Percentiles rank a stretch among this genome's conserved stretches.
phyloP scores from a whole-genome alignment of 495 filamentous ascomycete species.

The Bombardia bombarda region DNA sequence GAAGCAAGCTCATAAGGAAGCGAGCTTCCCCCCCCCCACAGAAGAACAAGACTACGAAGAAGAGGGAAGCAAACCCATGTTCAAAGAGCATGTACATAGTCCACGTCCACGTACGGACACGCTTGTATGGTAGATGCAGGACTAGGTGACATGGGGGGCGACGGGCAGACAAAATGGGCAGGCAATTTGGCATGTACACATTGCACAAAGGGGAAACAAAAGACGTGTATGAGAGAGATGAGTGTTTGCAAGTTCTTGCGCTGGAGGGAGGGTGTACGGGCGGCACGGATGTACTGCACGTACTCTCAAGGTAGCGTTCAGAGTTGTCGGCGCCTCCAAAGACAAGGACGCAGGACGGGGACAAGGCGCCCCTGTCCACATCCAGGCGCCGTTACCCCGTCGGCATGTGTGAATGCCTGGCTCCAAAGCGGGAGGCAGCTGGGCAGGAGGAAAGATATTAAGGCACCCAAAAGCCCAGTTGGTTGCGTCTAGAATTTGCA shows the following conservation, averaged over 20 bases:
- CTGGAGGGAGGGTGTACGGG: conserved; percentile 11
- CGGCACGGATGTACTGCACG: conserved; percentile 16
- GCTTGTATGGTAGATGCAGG: neutral
- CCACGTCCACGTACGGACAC: neutral
- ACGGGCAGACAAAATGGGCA: neutral
- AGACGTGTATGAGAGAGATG: no score
- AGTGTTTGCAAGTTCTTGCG: no score
- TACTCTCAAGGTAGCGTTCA: no score
- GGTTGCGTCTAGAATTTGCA: conserved; percentile 12
- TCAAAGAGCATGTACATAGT: neutral
- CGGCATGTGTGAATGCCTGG: conserved; percentile 7
- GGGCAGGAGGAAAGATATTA: conserved; percentile 7
- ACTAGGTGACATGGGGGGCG: neutral
- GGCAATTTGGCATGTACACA: neutral
- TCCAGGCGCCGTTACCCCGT: conserved; percentile 6
- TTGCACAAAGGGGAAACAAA: neutral
- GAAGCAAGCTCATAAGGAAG: conserved; percentile 2
- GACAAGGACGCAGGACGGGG: no score
- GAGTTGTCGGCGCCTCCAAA: no score
- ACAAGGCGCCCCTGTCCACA: conserved; percentile 5
- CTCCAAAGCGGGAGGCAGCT: conserved; percentile 5
- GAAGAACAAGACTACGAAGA: neutral
- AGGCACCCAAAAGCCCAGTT: conserved; percentile 10
- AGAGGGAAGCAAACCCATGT: neutral
- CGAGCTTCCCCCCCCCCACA: neutral